A percentile compares a stretch with the other conserved stretches of the same genome.
Evolutionary conservation across 2,329 filamentous ascomycete species (phyloP).

Genomic region (Epichloe brachyelytri): DNA sequence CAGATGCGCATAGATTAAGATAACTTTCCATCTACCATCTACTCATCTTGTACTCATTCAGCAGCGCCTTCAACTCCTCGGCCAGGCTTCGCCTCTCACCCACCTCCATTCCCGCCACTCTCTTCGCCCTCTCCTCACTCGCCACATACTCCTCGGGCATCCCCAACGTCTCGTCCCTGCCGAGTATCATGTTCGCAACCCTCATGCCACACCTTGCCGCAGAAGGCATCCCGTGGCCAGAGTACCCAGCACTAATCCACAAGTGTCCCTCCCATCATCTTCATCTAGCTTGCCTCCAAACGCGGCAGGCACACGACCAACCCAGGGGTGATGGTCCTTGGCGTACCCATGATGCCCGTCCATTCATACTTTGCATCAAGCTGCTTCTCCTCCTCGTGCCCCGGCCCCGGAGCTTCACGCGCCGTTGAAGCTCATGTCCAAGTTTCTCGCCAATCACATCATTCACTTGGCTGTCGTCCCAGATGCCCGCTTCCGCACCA

Average conservation of each 20-base stretch:
- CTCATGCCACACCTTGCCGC: constrained; percentile 54
- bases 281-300: constrained; percentile 29
- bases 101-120: constrained; percentile 10
- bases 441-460: constrained; percentile 42
- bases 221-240: constrained; percentile 67
- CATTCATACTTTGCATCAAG: constrained; percentile 49
- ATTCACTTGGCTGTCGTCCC: constrained; percentile 47
- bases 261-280: constrained; percentile 29
- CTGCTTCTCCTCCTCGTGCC: constrained; percentile 25
- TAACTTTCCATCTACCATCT: background rate
- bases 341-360: constrained; percentile 73
- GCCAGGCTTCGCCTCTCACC: constrained; percentile 3
- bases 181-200: constrained; percentile 46
- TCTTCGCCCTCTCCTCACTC: constrained; percentile 19
- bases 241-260: constrained; percentile 54
- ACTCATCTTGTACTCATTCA: background rate
- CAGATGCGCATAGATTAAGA: too few species aligned
- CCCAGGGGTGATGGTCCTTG: constrained; percentile 55
- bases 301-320: constrained; percentile 48
- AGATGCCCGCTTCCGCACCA: constrained; percentile 36
- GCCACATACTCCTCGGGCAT: constrained; percentile 31
- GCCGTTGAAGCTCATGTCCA: constrained; percentile 27
- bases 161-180: constrained; percentile 23
- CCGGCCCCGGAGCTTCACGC: constrained; percentile 28
- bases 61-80: constrained; percentile 3